These are phyloP conservation scores for Colletotrichum cordylinicola DNA, from an alignment of 2,329 filamentous ascomycete genomes.

Conservation along the genomic window DNA sequence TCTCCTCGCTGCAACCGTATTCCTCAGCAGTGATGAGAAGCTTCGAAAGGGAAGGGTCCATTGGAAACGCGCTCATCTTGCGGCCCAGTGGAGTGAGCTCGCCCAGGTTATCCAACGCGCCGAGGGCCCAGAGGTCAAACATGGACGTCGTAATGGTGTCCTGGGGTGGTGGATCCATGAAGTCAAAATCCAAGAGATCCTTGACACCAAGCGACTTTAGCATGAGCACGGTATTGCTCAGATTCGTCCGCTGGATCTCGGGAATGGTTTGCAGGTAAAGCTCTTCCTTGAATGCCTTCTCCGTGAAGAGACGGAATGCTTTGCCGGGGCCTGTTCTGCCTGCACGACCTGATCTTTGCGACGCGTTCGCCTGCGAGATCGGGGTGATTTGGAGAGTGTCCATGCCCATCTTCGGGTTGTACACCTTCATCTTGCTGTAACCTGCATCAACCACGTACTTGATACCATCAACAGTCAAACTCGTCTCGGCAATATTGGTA, in stretches of 20 bases:
- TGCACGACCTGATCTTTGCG: conserved; percentile 90
- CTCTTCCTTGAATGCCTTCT: conserved; percentile 94
- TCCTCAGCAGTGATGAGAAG: conserved; percentile 89
- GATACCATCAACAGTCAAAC: conserved; percentile 96
- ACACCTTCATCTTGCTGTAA: conserved; percentile 97
- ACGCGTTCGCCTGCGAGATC: conserved; percentile 95
- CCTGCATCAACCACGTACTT: conserved; percentile 98
- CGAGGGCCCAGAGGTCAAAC: conserved; percentile 96
- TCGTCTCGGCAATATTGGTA: conserved; percentile 98
- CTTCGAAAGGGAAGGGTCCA: conserved; percentile 96
- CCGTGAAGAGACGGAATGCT: conserved; percentile 91
- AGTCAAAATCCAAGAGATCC: conserved; percentile 95
- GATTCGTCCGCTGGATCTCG: conserved; percentile 95
- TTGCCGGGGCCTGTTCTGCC: conserved; percentile 95
- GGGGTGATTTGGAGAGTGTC: conserved; percentile 97
- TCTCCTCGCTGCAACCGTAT: conserved; percentile 94
- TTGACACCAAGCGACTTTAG: conserved; percentile 94
- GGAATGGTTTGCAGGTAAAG: conserved; percentile 97
- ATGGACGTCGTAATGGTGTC: conserved; percentile 97
- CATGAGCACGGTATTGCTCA: conserved; percentile 92
- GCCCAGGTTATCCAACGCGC: conserved; percentile 91
- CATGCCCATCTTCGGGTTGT: conserved; percentile 99
- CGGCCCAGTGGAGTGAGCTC: conserved; percentile 86
- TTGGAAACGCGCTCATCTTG: conserved; percentile 97
- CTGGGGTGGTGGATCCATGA: conserved; percentile 98